A percentile compares a stretch with the other conserved stretches of the same genome.
Evolutionary conservation across 2,329 filamentous ascomycete species (phyloP).

Genomic region (Neophaeococcomyces aloes): DNA sequence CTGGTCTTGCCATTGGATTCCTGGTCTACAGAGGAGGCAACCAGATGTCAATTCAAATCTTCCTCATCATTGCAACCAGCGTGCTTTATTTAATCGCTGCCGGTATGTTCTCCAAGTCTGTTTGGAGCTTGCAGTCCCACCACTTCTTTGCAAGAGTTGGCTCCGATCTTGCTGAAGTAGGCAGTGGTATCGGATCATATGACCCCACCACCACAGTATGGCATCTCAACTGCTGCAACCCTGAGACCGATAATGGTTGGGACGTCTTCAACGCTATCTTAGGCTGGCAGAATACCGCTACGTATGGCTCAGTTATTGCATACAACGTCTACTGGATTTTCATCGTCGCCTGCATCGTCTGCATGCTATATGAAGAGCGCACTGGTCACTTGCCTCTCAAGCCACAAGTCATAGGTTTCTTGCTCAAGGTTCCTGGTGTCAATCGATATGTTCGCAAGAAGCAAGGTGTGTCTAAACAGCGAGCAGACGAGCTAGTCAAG

Average conservation of each 20-base stretch:
- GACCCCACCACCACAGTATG: slow-evolving; percentile 69
- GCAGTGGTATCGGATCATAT: slow-evolving; percentile 63
- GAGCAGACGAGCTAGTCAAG: too few relatives aligned
- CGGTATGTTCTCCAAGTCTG: slow-evolving; percentile 64
- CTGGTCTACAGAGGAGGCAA: slow-evolving; percentile 69
- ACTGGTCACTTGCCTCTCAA: too few relatives aligned
- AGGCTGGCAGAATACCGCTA: slow-evolving; percentile 81
- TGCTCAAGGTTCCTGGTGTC: too few relatives aligned
- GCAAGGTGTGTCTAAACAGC: too few relatives aligned
- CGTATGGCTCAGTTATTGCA: slow-evolving; percentile 73
- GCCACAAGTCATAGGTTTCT: too few relatives aligned
- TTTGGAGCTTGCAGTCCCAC: slow-evolving; percentile 65
- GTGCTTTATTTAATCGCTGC: slow-evolving; percentile 76
- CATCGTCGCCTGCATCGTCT: slow-evolving; percentile 56
- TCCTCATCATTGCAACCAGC: slow-evolving; percentile 72
- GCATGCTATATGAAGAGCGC: too few relatives aligned
- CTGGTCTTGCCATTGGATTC: slow-evolving; percentile 58
- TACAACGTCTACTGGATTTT: slow-evolving; percentile 83
- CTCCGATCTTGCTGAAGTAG: slow-evolving; percentile 50
- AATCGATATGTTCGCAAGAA: too few relatives aligned
- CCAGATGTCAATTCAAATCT: slow-evolving; percentile 57
- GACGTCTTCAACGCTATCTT: slow-evolving; percentile 77
- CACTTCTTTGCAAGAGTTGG: slow-evolving; percentile 52
- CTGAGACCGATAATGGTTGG: slow-evolving; percentile 64
- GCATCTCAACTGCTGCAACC: slow-evolving; percentile 79